phyloP scores from a whole-genome alignment of 2,329 filamentous ascomycete genomes.

The Fusarium sp. region DNA sequence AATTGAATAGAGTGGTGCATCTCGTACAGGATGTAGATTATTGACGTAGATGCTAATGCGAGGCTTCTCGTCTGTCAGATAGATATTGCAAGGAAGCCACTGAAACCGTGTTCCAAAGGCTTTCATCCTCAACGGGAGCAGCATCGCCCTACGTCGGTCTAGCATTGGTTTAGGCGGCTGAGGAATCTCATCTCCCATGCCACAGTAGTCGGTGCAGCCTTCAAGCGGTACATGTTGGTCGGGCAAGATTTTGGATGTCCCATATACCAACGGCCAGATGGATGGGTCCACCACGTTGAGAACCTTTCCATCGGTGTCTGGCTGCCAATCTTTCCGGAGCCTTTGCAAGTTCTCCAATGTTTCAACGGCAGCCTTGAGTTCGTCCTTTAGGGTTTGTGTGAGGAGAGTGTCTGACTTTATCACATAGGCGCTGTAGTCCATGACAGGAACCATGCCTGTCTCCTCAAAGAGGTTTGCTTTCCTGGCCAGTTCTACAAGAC shows the following conservation, averaged over 20 bases:
- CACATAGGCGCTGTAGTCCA: not conserved
- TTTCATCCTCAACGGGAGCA: not conserved
- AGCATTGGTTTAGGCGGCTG: not conserved
- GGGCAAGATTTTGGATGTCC: not conserved
- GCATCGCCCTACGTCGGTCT: not conserved
- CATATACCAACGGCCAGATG: not conserved
- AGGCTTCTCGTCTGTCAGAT: not conserved
- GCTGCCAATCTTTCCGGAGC: constrained; percentile 7
- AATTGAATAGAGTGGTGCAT: not conserved
- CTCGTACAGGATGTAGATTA: not conserved
- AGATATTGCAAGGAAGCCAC: not conserved
- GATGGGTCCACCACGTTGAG: not conserved
- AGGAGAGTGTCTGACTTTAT: constrained; percentile 10
- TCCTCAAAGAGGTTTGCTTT: not conserved
- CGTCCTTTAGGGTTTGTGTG: not conserved
- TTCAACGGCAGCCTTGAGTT: not conserved
- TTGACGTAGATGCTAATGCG: not conserved
- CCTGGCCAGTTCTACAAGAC: not conserved
- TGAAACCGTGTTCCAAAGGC: not conserved
- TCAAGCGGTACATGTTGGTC: not conserved
- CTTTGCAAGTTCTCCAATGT: not conserved
- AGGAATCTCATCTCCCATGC: not conserved
- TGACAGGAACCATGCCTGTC: not conserved
- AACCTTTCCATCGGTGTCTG: not conserved
- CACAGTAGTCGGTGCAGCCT: not conserved